Evolutionary conservation across 139 green algal genomes (phyloP), one percentile per base, ranked within the genome.

Genomic region (Picochlorum sp.): DNA sequence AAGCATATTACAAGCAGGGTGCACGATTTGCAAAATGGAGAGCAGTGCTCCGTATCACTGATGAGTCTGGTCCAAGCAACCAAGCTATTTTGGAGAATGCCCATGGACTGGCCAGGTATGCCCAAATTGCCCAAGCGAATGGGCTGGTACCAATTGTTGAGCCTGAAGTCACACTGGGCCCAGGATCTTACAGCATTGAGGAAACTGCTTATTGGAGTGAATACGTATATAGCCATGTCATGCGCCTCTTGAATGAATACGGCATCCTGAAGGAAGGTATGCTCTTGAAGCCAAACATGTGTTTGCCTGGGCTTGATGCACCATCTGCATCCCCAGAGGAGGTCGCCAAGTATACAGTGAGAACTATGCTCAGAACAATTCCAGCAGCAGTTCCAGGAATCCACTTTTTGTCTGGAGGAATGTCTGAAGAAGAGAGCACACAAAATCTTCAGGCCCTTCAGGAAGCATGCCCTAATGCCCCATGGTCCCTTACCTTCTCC

Each of bases 281-380:
- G 71, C 78, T 97, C 65, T 82, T 97, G 55, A 97, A 97, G 83
- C 91, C 89, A 67, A 95, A 92, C 83, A 96, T 95, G 88, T 75
- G 82, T 51, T 72, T 89, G 54, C 82, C 86, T 11, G 81, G 82
- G 52, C 72, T 89, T 51, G 82, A 89, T 45, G 82, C 65, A 2
- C 74, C 81, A 6, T 64, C 69, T 15, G 68, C 81, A 1, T 57
- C 61, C 4, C 83, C 83, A 6, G 59, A 70, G 31, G 77, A 87
- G 37, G 87, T 91, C 4, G 88, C 84, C 13, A 77, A 84, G 67
- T 84, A 85, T 67, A 98, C 92, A 14, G 68, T 95, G 47, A 71
- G 75, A 7, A 88, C 86, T 34, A 85, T 98, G 69, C 58, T 75
- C 50, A 79, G 85, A 61, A 84, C 72, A 37, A 85, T 98, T 49